phyloP scores from a whole-genome alignment of 495 filamentous ascomycete species.

The Cladorrhinum samala region DNA sequence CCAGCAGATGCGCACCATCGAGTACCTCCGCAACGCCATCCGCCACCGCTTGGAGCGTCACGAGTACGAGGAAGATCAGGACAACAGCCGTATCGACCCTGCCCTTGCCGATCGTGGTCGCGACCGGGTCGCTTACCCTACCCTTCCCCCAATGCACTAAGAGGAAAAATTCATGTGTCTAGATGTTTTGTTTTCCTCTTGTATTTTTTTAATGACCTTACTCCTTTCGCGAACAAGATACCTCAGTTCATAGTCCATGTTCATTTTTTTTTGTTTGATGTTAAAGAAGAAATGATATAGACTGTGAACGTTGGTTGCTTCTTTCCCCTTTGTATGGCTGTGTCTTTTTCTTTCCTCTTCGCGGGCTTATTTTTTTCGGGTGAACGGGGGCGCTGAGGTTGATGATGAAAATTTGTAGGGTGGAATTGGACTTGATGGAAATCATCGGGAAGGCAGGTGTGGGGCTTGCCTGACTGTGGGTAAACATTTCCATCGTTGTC shows the following conservation, averaged over 20 bases:
- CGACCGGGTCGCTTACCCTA: not conserved
- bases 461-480: too few relatives aligned
- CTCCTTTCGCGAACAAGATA: conserved; percentile 19
- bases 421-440: too few relatives aligned
- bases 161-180: not conserved
- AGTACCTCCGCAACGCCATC: conserved; percentile 64
- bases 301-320: not conserved
- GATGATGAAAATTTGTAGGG: too few relatives aligned
- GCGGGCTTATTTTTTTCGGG: too few relatives aligned
- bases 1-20: conserved; percentile 74
- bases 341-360: too few relatives aligned
- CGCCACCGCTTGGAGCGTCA: conserved; percentile 55
- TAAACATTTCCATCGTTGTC: too few relatives aligned
- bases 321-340: too few relatives aligned
- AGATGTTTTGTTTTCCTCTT: not conserved
- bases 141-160: conserved; percentile 1
- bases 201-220: not conserved
- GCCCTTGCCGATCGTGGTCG: conserved; percentile 9
- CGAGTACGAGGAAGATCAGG: conserved; percentile 50
- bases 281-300: too few relatives aligned
- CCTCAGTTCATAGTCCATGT: too few relatives aligned
- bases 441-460: too few relatives aligned
- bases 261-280: too few relatives aligned
- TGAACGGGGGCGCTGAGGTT: too few relatives aligned
- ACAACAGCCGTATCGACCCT: conserved; percentile 26